Evolutionary conservation across 495 filamentous ascomycete species (phyloP).

Genomic region (Aspergillus taichungensis): DNA sequence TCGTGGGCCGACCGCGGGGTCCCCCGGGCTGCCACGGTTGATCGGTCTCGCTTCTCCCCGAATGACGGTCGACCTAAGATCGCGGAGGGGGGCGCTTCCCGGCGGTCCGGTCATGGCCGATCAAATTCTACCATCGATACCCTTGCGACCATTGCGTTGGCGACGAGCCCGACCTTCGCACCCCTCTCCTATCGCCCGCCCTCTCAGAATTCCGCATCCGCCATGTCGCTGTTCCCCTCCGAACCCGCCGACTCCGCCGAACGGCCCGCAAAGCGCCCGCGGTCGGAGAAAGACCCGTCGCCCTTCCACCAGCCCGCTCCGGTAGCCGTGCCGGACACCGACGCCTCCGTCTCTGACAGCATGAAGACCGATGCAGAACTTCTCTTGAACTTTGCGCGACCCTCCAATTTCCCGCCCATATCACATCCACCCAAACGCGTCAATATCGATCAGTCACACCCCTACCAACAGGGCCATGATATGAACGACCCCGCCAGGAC

Average conservation of each 20-base stretch:
- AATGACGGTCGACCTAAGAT: constrained; percentile 12
- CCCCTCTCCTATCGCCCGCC: constrained; percentile 27
- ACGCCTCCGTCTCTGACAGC: constrained; percentile 37
- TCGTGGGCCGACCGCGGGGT: constrained; percentile 26
- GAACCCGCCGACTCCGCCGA: constrained; percentile 27
- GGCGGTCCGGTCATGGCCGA: constrained; percentile 36
- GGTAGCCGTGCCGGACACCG: constrained; percentile 30
- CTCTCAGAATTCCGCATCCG: constrained; percentile 20
- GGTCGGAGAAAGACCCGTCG: constrained; percentile 48
- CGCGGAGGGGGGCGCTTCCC: constrained; percentile 17
- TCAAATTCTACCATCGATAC: constrained; percentile 45
- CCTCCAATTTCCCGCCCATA: constrained; percentile 27
- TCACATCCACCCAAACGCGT: constrained; percentile 22
- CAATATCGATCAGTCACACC: constrained; percentile 30
- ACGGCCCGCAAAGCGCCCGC: constrained; percentile 51
- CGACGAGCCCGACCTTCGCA: constrained; percentile 39
- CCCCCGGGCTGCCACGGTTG: constrained; percentile 18
- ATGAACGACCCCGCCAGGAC: constrained; percentile 16
- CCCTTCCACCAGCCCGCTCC: constrained; percentile 28
- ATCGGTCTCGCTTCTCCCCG: constrained; percentile 19
- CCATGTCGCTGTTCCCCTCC: constrained; percentile 25
- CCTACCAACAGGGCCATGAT: constrained; percentile 16
- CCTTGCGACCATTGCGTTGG: constrained; percentile 47
- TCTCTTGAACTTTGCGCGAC: constrained; percentile 39
- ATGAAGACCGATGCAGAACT: constrained; percentile 47